Evolutionary conservation across 1,284 basidiomycete species (phyloP).

Genomic region (Phellinidium pouzarii): DNA sequence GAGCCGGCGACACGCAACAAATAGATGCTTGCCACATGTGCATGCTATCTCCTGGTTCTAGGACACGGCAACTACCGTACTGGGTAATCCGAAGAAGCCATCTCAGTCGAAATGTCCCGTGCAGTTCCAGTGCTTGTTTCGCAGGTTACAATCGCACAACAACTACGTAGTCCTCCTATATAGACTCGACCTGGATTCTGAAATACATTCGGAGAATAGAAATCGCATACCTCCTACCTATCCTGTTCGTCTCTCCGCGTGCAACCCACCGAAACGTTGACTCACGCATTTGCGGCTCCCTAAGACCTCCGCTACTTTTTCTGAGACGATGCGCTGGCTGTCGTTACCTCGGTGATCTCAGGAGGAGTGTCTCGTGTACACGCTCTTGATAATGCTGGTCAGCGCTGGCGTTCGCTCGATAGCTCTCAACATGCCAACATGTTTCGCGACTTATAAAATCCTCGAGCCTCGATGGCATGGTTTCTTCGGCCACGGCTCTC

Average conservation of each 20-base stretch:
- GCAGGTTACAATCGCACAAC: too few relatives aligned
- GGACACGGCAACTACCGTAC: too few relatives aligned
- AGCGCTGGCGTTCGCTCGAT: background rate
- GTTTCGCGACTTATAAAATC: too few relatives aligned
- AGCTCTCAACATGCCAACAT: background rate
- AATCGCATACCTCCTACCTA: background rate
- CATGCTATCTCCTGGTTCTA: too few relatives aligned
- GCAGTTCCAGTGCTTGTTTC: too few relatives aligned
- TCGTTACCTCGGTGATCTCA: background rate
- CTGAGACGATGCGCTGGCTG: background rate
- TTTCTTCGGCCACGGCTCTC: background rate
- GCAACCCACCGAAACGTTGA: background rate
- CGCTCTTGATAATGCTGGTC: background rate
- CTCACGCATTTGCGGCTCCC: background rate
- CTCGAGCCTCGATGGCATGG: background rate
- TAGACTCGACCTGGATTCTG: too few relatives aligned
- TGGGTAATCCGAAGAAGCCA: too few relatives aligned
- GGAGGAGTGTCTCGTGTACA: background rate
- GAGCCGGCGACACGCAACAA: too few relatives aligned
- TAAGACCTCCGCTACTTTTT: background rate
- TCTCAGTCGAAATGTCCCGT: too few relatives aligned
- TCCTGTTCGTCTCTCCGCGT: background rate
- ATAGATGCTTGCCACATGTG: too few relatives aligned
- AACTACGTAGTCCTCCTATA: too few relatives aligned
- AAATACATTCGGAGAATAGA: too few relatives aligned